Base-by-base conservation (phyloP, 2,329 filamentous ascomycete genomes). In the Metarhizium humberi region DNA sequence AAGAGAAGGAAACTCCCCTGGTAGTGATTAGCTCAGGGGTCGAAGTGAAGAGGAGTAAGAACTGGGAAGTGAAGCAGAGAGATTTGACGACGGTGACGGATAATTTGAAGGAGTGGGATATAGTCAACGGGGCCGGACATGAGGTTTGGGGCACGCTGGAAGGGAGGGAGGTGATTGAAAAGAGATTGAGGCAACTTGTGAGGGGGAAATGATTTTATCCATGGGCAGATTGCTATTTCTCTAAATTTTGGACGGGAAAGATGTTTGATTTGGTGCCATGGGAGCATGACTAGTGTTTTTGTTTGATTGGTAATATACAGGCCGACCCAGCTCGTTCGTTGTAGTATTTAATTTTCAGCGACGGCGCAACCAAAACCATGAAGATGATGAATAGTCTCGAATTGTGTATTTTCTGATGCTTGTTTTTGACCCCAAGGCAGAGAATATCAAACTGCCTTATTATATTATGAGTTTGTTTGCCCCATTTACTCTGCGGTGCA, bases 1-100 rank as follows among this genome's bases (percentile, higher is more conserved):
- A 96, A 71, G 79, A 80, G 56, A 77, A 78, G n/a, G 77, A 88
- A 56, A 88, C 87, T 14, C 87, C 90, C 6, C 73, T 97, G 43
- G 86, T 86, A 2, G 75, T 99, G 29, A 80, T 97, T 55, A 95
- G 88, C 67, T 95, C 90, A 1, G 92, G 90, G 0, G 77, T 85
- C 55, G 78, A 87, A 62, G 77, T 90, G 54, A 79, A 82, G 56
- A 77, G 71, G 51, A 85, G 88, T 67, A 73, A 76, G 50, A 78
- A 82, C 55, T 99, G 94, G 94, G 86, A 88, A 67, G 75, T 80
- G 60, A 91, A 90, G 69, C 94, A 99, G 75, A 79, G 88, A 62
- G 92, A 96, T 64, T 72, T 96, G 58, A 91, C 86, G 7, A 82
- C 80, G 57, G 75, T 97, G 61, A 96, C 92, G 0, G 78, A 86